These are phyloP conservation scores for Lentinus tigrinus DNA, from an alignment of 768 basidiomycete genomes.

Conservation along the genomic window DNA sequence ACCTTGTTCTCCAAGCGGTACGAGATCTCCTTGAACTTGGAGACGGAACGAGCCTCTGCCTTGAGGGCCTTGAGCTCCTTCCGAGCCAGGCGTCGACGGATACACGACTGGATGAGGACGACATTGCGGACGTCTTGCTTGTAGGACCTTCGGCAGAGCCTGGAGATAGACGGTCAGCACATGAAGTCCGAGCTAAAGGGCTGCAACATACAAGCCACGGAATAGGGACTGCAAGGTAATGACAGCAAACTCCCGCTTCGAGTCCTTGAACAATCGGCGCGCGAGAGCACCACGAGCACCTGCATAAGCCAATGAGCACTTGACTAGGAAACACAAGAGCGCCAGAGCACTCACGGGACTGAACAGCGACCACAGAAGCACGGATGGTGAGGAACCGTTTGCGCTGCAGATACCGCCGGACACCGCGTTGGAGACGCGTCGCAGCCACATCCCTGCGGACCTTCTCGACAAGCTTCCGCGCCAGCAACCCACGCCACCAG, in stretches of 20 bases:
- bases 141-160: constrained; percentile 54
- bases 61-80: constrained; percentile 81
- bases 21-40: constrained; percentile 98
- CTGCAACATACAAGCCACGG: constrained; percentile 77
- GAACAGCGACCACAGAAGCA: constrained; percentile 66
- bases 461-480: constrained; percentile 64
- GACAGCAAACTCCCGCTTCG: constrained; percentile 60
- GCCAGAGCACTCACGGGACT: constrained; percentile 70
- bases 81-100: constrained; percentile 84
- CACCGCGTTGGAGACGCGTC: constrained; percentile 67
- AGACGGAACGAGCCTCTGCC: constrained; percentile 93
- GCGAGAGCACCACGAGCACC: constrained; percentile 76
- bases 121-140: constrained; percentile 66
- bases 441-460: constrained; percentile 78
- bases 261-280: constrained; percentile 56
- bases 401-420: constrained; percentile 74
- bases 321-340: not conserved
- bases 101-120: constrained; percentile 86
- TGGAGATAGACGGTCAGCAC: constrained; percentile 27
- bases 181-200: not conserved
- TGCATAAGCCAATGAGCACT: constrained; percentile 29
- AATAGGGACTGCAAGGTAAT: constrained; percentile 75
- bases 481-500: constrained; percentile 90
- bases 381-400: constrained; percentile 64
- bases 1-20: constrained; percentile 99